Conservation (phyloP, 441 rosid genomes). For the Sinapis alba region DNA sequence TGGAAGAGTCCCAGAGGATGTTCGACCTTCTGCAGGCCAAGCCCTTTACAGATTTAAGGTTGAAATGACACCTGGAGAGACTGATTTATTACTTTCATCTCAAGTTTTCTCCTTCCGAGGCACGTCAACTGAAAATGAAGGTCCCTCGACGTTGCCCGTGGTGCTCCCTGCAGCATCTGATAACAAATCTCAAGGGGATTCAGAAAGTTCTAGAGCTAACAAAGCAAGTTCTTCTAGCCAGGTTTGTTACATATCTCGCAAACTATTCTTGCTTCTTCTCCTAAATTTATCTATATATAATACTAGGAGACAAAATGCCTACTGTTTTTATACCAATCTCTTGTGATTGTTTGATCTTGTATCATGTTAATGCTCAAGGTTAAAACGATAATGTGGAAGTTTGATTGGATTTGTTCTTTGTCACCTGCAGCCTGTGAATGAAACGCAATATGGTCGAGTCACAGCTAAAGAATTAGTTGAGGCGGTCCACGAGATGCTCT, state of each 20-base stretch:
- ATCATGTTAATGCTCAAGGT: not conserved
- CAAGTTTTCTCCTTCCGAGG: conserved; percentile 96
- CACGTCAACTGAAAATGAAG: conserved; percentile 55
- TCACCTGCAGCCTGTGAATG: conserved; percentile 55
- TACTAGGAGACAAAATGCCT: conserved; percentile 5
- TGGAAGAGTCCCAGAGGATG: conserved; percentile 95
- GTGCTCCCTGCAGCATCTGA: conserved; percentile 38
- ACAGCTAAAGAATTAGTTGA: conserved; percentile 85
- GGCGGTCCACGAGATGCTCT: conserved; percentile 96
- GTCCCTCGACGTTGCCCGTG: conserved; percentile 46
- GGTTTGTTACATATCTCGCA: conserved; percentile 48
- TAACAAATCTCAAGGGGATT: conserved; percentile 38
- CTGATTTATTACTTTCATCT: conserved; percentile 78
- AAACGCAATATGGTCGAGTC: conserved; percentile 73
- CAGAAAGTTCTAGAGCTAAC: conserved; percentile 63
- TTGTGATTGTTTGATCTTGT: conserved; percentile 4
- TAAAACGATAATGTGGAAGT: not conserved
- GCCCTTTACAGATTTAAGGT: conserved; percentile 89
- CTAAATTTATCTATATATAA: not conserved
- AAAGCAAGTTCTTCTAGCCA: conserved; percentile 55
- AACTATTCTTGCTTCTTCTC: not conserved
- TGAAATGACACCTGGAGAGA: conserved; percentile 72
- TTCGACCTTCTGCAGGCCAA: conserved; percentile 92
- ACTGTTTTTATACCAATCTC: not conserved
- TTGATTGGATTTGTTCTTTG: conserved; percentile 31